Percentiles rank a stretch among this genome's conserved stretches.
Evolutionary conservation across 73 alveolate genomes (phyloP).

Genomic region (Paramecium caudatum): DNA sequence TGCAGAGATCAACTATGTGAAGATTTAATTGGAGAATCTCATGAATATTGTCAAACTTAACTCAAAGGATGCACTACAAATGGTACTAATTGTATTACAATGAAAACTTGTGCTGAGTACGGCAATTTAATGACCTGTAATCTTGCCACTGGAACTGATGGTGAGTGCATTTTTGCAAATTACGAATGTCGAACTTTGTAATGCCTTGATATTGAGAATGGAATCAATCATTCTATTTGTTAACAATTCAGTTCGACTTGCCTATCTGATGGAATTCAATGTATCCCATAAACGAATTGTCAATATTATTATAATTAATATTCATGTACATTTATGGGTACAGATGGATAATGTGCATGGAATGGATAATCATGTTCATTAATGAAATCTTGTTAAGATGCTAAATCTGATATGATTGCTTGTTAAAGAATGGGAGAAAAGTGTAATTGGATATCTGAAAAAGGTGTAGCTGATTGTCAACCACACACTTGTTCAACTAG

Average conservation of each 20-base stretch:
- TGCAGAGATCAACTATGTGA: constrained; percentile 49
- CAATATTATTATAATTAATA: not conserved
- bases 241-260: not conserved
- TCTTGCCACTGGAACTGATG: constrained; percentile 42
- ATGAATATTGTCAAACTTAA: constrained; percentile 32
- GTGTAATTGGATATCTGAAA: not conserved
- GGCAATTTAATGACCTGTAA: not conserved
- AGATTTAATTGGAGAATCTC: constrained; percentile 54
- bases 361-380: not conserved
- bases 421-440: not conserved
- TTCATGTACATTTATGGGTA: constrained; percentile 16
- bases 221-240: constrained; percentile 11
- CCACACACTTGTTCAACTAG: constrained; percentile 41
- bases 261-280: not conserved
- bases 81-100: constrained; percentile 48
- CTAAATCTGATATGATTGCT: not conserved
- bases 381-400: constrained; percentile 56
- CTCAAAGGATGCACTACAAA: constrained; percentile 48
- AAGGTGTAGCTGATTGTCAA: not conserved
- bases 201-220: constrained; percentile 24
- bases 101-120: not conserved
- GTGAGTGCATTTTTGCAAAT: not conserved
- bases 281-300: not conserved
- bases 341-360: constrained; percentile 58
- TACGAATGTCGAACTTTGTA: constrained; percentile 15